These are phyloP conservation scores for Tylopilus subfusipes DNA, from an alignment of 768 basidiomycete species.

Conservation along the genomic window DNA sequence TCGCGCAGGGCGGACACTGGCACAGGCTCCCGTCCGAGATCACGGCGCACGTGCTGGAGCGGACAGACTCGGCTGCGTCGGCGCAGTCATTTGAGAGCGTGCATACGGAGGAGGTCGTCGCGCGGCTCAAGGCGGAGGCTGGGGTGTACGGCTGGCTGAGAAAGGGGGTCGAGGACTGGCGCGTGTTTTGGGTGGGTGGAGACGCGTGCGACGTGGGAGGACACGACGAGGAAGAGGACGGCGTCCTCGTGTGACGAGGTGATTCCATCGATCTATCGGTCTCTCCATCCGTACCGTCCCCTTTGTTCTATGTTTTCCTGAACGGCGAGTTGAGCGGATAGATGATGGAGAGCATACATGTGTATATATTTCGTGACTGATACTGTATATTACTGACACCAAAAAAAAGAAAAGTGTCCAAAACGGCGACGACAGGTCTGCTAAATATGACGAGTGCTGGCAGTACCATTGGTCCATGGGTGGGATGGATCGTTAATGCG, in stretches of 20 bases:
- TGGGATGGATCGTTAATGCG: conserved; percentile 16
- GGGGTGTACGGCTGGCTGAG: conserved; percentile 79
- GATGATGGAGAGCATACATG: conserved; percentile 8
- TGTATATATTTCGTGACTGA: conserved; percentile 20
- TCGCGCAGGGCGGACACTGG: conserved; percentile 49
- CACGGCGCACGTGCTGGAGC: conserved; percentile 34
- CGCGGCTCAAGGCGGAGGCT: conserved; percentile 47
- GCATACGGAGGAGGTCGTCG: conserved; percentile 49
- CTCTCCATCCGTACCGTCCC: not conserved
- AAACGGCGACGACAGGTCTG: conserved; percentile 17
- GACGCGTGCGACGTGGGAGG: conserved; percentile 32
- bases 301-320: not conserved
- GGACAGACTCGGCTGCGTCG: conserved; percentile 46
- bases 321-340: not conserved
- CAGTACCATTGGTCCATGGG: conserved; percentile 16
- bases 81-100: conserved; percentile 46
- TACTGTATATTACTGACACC: conserved; percentile 16
- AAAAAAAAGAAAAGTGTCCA: conserved; percentile 15
- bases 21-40: conserved; percentile 26
- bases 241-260: conserved; percentile 25
- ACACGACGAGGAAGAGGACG: conserved; percentile 29
- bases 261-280: not conserved
- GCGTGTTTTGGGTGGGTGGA: conserved; percentile 82
- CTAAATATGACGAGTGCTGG: conserved; percentile 29
- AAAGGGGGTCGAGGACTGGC: conserved; percentile 71